Conservation (phyloP, 306 rosid species). For the Prinsepia uniflora region DNA sequence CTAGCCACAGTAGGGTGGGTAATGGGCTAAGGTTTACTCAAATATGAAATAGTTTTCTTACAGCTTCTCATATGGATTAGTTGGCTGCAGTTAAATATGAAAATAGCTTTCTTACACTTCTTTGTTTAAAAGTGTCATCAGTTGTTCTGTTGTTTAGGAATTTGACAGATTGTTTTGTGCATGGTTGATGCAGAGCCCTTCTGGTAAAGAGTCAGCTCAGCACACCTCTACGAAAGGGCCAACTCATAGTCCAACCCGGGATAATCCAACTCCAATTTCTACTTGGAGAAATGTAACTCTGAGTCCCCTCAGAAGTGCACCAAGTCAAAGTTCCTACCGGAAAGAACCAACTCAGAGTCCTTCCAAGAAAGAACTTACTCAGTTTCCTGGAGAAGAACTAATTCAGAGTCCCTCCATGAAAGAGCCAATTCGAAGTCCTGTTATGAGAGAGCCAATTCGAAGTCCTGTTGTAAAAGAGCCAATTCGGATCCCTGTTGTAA, state of each 20-base stretch:
- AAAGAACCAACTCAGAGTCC: slow-evolving; percentile 30
- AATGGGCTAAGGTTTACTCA: neutral
- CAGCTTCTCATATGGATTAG: neutral
- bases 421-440: slow-evolving; percentile 15
- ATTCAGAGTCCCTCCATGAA: slow-evolving; percentile 21
- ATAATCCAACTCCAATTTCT: slow-evolving; percentile 16
- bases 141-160: slow-evolving; percentile 7
- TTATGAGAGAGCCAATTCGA: slow-evolving; percentile 24
- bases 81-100: neutral
- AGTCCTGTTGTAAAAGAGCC: slow-evolving; percentile 27
- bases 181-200: slow-evolving; percentile 28
- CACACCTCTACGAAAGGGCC: slow-evolving; percentile 27
- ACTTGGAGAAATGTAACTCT: neutral
- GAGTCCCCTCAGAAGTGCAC: slow-evolving; percentile 3
- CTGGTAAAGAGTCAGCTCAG: slow-evolving; percentile 18
- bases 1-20: slow-evolving; percentile 8
- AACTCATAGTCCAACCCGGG: slow-evolving; percentile 24
- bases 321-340: slow-evolving; percentile 29
- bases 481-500: slow-evolving; percentile 18
- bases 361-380: slow-evolving; percentile 21
- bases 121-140: neutral
- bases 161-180: slow-evolving; percentile 32
- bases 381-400: slow-evolving; percentile 32
- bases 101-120: neutral
- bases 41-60: slow-evolving; percentile 13